Evolutionary conservation across 805 yeast species (phyloP).

Genomic region (Saccharomyces kudriavzevii): DNA sequence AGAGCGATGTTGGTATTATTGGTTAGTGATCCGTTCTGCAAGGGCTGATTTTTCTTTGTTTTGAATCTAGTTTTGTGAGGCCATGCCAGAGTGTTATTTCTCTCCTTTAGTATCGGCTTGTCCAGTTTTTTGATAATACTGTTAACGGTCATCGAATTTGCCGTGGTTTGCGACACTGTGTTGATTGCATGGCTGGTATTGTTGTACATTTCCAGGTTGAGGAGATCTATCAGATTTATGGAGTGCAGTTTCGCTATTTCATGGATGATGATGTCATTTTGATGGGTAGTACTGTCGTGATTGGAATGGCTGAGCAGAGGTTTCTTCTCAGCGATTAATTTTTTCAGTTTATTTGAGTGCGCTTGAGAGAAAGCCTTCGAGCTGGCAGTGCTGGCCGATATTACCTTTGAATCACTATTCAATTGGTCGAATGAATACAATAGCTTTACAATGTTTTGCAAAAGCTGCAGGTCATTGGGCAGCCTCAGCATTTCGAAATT

Average conservation of each 20-base stretch:
- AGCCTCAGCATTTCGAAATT: conserved; percentile 14
- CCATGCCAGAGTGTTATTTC: conserved; percentile 18
- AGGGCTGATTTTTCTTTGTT: conserved; percentile 3
- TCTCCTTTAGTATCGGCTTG: conserved; percentile 15
- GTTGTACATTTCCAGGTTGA: not conserved
- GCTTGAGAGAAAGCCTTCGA: not conserved
- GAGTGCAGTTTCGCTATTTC: not conserved
- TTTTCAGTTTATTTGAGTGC: conserved; percentile 2
- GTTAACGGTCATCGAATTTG: not conserved
- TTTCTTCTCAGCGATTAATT: not conserved
- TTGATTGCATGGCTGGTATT: not conserved
- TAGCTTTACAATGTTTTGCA: not conserved
- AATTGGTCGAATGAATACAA: not conserved
- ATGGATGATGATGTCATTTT: not conserved
- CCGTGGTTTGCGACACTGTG: not conserved
- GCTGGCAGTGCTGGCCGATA: not conserved
- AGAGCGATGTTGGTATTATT: conserved; percentile 13
- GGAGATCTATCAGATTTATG: not conserved
- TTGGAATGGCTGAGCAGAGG: not conserved
- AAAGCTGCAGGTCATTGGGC: conserved; percentile 12
- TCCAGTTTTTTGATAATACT: conserved; percentile 18
- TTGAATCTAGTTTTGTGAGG: conserved; percentile 13
- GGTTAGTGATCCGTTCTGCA: conserved; percentile 4
- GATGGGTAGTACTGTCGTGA: not conserved
- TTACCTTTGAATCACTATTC: not conserved